Percentiles rank a stretch among this genome's conserved stretches.
These are phyloP conservation scores for Penicillium psychrofluorescens DNA, from an alignment of 495 filamentous ascomycete genomes.

Conservation along the genomic window DNA sequence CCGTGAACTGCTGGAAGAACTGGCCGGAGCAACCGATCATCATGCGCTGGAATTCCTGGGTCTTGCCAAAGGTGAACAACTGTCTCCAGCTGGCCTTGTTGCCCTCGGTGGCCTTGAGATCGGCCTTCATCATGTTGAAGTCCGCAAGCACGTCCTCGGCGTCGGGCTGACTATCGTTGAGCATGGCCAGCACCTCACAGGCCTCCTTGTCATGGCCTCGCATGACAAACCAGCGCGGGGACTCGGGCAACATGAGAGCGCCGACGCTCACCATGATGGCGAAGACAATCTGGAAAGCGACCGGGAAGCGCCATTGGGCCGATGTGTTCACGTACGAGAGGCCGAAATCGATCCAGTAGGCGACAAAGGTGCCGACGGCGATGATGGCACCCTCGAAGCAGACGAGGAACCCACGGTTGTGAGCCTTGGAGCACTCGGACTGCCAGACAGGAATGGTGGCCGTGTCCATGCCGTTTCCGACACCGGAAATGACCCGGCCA, in stretches of 20 bases:
- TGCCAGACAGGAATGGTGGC: constrained; percentile 73
- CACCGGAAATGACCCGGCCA: constrained; percentile 62
- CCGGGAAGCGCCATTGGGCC: constrained; percentile 58
- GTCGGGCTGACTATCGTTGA: constrained; percentile 26
- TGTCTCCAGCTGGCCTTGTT: constrained; percentile 30
- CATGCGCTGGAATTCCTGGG: constrained; percentile 39
- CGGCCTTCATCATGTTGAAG: constrained; percentile 41
- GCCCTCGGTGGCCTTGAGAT: constrained; percentile 18
- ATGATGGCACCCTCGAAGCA: constrained; percentile 77
- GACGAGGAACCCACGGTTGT: constrained; percentile 71
- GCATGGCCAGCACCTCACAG: constrained; percentile 58
- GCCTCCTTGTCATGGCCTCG: constrained; percentile 51
- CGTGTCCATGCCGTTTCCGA: constrained; percentile 72
- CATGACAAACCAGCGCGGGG: constrained; percentile 67
- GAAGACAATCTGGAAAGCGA: constrained; percentile 74
- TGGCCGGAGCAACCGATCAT: constrained; percentile 39
- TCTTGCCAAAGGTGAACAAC: constrained; percentile 36
- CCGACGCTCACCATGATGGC: constrained; percentile 51
- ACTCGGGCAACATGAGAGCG: constrained; percentile 62
- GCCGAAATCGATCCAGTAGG: constrained; percentile 82
- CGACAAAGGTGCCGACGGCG: constrained; percentile 68
- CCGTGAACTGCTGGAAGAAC: constrained; percentile 73
- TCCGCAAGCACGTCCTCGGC: constrained; percentile 29
- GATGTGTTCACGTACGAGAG: constrained; percentile 47
- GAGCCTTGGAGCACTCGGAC: constrained; percentile 61